Evolutionary conservation across 129 eudicot genomes (phyloP).

Genomic region (Mikania micrantha): DNA sequence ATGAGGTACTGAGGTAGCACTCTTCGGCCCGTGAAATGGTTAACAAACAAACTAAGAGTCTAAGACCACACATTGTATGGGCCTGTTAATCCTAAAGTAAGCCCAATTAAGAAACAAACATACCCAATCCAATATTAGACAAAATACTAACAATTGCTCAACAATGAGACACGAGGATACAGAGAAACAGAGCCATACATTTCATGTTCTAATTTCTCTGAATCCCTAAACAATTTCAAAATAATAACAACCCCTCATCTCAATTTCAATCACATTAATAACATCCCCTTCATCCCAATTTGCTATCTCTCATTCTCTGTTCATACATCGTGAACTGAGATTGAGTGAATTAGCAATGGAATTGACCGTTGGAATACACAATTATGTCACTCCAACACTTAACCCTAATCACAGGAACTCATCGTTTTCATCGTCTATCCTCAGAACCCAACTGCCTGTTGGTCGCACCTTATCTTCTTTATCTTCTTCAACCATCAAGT

Average conservation of each 20-base stretch:
- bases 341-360: conserved; percentile 40
- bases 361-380: conserved; percentile 42
- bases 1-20: too few relatives aligned
- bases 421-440: conserved; percentile 27
- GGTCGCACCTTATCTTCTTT: conserved; percentile 35
- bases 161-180: conserved; percentile 13
- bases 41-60: too few relatives aligned
- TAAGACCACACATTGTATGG: too few relatives aligned
- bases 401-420: conserved; percentile 20
- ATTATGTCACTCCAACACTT: conserved; percentile 19
- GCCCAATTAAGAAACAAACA: background rate
- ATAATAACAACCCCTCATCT: conserved; percentile 4
- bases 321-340: conserved; percentile 13
- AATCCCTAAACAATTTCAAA: background rate
- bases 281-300: conserved; percentile 14
- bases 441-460: conserved; percentile 36
- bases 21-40: too few relatives aligned
- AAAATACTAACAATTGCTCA: conserved; percentile 6
- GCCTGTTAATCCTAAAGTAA: background rate
- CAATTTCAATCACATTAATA: background rate
- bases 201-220: background rate
- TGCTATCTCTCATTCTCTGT: conserved; percentile 21
- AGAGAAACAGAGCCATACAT: conserved; percentile 10
- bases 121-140: background rate
- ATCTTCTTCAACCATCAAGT: conserved; percentile 18